Evolutionary conservation across 768 basidiomycete species (phyloP), one percentile per base, ranked within the genome.

Genomic region (Agrocybe praecox): DNA sequence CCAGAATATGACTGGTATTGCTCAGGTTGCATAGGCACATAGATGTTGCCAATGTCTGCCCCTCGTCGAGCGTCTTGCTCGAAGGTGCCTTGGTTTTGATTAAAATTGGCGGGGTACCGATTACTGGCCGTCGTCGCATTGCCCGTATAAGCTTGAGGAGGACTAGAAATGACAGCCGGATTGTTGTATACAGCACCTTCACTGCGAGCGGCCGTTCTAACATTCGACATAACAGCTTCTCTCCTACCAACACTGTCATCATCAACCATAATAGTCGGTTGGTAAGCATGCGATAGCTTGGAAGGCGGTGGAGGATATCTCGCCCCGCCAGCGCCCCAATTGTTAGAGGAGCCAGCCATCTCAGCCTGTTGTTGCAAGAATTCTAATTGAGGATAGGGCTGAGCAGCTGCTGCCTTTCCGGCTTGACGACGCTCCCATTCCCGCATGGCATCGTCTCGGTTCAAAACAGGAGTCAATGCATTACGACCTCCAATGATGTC

Each of bases 381-480:
- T 69, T 96, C 95, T 32, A 98, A 79, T 66, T 95, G 94, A 6
- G 91, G 94, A 65, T 96, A 94, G 22, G 89, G 87, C 66, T 89
- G 86, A 15, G 86, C 83, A n/a, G 85, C 84, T 12, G 77, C 73
- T 1, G 84, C 80, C 64, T 89, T 89, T 17, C 88, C 92, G 11
- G 86, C 75, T 67, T 94, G 91, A 59, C 95, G 77, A 62, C 94
- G 75, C 73, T 98, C 97, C 96, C 96, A 98, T 74, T 98, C 96
- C 43, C 89, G 85, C 79, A 94, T 90, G 44, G 92, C 90, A 60
- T 99, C 96, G 62, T 98, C 96, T 51, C 96, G 82, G 64, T 96
- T 96, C 61, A 98, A 74, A 26, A 97, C 95, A 2, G 96, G 96
- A 14, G 94, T 97, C 70, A 97, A 71, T 19, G 92, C 90, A 64